These are phyloP conservation scores for Naegleria gruberi DNA, from an alignment of 208 protist species.

Conservation along the genomic window DNA sequence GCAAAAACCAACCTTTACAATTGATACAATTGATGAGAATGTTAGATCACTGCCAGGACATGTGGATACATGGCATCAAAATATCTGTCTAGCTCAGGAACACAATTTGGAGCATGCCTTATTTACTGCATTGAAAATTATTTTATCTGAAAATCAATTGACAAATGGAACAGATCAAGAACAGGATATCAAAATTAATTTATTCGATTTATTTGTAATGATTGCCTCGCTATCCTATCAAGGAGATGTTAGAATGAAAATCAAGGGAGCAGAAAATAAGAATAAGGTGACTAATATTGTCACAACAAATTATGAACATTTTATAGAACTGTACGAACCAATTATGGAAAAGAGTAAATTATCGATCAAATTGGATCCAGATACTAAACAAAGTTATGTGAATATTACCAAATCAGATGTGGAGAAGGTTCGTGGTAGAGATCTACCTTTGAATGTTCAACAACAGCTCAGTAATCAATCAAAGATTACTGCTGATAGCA, in stretches of 20 bases:
- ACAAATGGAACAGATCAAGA: neutral
- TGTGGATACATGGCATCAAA: neutral
- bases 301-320: neutral
- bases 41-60: neutral
- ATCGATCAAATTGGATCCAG: neutral
- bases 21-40: neutral
- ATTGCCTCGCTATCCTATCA: neutral
- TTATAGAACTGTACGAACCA: neutral
- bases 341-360: neutral
- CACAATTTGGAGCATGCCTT: neutral
- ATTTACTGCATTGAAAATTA: neutral
- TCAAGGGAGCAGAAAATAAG: neutral
- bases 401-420: too few species aligned
- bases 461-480: too few species aligned
- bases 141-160: neutral
- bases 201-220: neutral
- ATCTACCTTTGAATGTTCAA: too few species aligned
- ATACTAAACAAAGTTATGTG: too few species aligned
- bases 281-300: neutral
- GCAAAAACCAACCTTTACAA: conserved; percentile 20
- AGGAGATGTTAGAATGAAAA: neutral
- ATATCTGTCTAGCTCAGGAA: neutral
- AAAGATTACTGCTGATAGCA: neutral
- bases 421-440: too few species aligned
- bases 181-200: neutral